A percentile compares a stretch with the other conserved stretches of the same genome.
These are phyloP conservation scores for Grammothele lineata DNA, from an alignment of 768 basidiomycete genomes.

Conservation along the genomic window DNA sequence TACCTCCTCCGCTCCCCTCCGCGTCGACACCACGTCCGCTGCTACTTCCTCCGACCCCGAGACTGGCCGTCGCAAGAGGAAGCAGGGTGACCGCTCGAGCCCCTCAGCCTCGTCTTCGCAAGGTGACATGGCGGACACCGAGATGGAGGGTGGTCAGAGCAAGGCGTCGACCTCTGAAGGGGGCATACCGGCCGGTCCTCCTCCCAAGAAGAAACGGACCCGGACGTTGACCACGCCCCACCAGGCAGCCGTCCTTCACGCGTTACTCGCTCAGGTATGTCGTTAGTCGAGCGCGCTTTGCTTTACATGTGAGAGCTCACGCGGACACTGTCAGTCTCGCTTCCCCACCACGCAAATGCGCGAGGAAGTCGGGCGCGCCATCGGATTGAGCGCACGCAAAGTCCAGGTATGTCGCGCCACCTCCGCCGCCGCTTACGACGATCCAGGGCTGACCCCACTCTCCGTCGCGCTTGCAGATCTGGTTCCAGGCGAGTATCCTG, in stretches of 20 bases:
- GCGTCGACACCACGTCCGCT: conserved; percentile 4
- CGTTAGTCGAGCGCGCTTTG: not conserved
- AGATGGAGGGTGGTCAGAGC: conserved; percentile 44
- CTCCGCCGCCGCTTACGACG: not conserved
- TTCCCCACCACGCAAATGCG: conserved; percentile 86
- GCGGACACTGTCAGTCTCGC: conserved; percentile 52
- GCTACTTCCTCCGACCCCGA: conserved; percentile 11
- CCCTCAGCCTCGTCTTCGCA: conserved; percentile 27
- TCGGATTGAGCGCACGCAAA: conserved; percentile 86
- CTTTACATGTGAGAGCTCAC: not conserved
- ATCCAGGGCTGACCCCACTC: not conserved
- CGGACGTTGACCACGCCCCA: conserved; percentile 83
- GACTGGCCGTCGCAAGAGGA: conserved; percentile 3
- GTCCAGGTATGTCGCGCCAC: conserved; percentile 63
- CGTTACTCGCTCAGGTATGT: conserved; percentile 77
- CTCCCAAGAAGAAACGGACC: conserved; percentile 77
- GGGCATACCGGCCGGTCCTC: conserved; percentile 27
- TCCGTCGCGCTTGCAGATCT: conserved; percentile 49
- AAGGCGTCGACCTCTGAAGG: conserved; percentile 34
- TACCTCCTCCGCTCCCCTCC: conserved; percentile 4
- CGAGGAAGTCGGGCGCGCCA: conserved; percentile 82
- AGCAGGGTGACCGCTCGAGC: conserved; percentile 18
- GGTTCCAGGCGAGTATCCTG: conserved; percentile 68
- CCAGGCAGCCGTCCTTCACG: conserved; percentile 84
- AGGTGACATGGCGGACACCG: conserved; percentile 51